These are phyloP conservation scores for Metarhizium guizhouense DNA, from an alignment of 2,329 filamentous ascomycete genomes.

Conservation along the genomic window DNA sequence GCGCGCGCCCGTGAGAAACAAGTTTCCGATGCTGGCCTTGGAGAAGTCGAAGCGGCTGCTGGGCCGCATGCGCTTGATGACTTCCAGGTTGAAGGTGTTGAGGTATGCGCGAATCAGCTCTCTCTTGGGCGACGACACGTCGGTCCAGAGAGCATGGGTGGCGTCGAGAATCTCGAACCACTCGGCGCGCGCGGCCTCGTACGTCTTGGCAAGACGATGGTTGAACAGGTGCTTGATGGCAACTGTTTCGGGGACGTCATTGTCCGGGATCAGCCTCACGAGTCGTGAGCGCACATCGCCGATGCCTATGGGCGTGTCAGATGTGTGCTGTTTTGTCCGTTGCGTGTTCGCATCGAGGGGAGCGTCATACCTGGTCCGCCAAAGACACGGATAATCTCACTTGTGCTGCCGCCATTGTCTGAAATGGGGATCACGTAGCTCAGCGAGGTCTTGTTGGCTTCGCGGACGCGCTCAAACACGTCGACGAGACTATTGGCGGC, in stretches of 20 bases:
- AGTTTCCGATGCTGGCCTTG: slow-evolving; percentile 66
- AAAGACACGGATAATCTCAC: slow-evolving; percentile 88
- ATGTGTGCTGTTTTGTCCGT: neutral
- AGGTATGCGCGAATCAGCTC: slow-evolving; percentile 71
- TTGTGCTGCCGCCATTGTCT: slow-evolving; percentile 91
- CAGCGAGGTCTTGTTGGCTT: slow-evolving; percentile 57
- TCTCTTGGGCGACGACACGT: slow-evolving; percentile 61
- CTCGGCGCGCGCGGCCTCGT: slow-evolving; percentile 59
- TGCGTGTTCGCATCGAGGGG: slow-evolving; percentile 8
- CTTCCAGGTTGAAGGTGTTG: slow-evolving; percentile 68
- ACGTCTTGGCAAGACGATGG: slow-evolving; percentile 57
- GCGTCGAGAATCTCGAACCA: slow-evolving; percentile 89
- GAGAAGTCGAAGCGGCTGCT: slow-evolving; percentile 70
- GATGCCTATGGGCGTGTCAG: slow-evolving; percentile 39
- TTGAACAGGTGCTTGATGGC: slow-evolving; percentile 84
- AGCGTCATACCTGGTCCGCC: slow-evolving; percentile 66
- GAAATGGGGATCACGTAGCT: slow-evolving; percentile 91
- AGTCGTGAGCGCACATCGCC: slow-evolving; percentile 50
- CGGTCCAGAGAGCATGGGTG: slow-evolving; percentile 65
- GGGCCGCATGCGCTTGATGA: slow-evolving; percentile 65
- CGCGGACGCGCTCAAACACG: slow-evolving; percentile 62
- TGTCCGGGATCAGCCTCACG: slow-evolving; percentile 74
- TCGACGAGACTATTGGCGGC: slow-evolving; percentile 93
- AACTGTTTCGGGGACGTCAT: slow-evolving; percentile 52
- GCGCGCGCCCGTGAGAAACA: slow-evolving; percentile 76